Evolutionary conservation across 2,329 filamentous ascomycete species (phyloP).

Genomic region (Fusarium ramigenum): DNA sequence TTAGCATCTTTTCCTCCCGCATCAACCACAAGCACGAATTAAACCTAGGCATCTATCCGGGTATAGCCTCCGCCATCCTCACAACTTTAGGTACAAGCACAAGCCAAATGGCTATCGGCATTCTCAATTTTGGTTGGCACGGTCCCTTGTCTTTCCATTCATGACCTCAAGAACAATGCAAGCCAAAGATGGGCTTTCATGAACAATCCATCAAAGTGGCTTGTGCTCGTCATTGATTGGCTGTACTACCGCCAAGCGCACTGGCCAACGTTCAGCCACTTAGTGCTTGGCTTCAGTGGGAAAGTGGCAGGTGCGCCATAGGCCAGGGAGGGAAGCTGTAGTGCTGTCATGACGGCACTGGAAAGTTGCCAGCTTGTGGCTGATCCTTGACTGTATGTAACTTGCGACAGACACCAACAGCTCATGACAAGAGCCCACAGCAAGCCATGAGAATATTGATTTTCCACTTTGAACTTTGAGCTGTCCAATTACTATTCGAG

Average conservation of each 20-base stretch:
- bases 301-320: slow-evolving; percentile 6
- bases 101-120: slow-evolving; percentile 1
- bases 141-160: slow-evolving; percentile 15
- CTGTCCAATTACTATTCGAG: neutral
- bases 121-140: slow-evolving; percentile 18
- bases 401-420: slow-evolving; percentile 33
- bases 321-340: neutral
- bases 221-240: slow-evolving; percentile 34
- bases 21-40: neutral
- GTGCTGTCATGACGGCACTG: slow-evolving; percentile 31
- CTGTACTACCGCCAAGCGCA: slow-evolving; percentile 32
- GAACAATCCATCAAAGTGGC: slow-evolving; percentile 15
- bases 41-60: neutral
- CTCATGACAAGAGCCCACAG: slow-evolving; percentile 14
- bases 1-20: neutral
- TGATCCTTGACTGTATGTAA: slow-evolving; percentile 20
- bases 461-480: neutral
- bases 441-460: slow-evolving; percentile 4
- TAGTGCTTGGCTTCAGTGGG: neutral
- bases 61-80: neutral
- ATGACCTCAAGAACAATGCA: slow-evolving; percentile 35
- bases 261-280: slow-evolving; percentile 23
- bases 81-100: neutral
- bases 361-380: slow-evolving; percentile 42
- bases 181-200: neutral